Percentiles rank a stretch among this genome's conserved stretches.
Evolutionary conservation across 495 filamentous ascomycete genomes (phyloP).

Genomic region (Trichoderma gamsii): DNA sequence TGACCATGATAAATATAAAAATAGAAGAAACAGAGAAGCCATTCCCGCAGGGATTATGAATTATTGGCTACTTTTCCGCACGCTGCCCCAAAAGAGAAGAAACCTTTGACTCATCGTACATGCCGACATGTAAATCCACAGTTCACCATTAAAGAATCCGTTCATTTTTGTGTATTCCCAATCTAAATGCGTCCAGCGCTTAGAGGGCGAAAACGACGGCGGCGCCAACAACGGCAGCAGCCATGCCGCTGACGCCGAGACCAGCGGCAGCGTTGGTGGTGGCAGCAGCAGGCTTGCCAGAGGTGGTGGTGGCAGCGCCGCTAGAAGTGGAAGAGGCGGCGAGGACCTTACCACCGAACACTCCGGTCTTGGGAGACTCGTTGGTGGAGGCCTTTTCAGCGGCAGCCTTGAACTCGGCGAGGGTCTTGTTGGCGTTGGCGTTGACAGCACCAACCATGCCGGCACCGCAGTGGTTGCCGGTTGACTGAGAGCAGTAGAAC

Average conservation of each 20-base stretch:
- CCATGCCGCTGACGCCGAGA: slow-evolving; percentile 8
- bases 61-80: slow-evolving; percentile 5
- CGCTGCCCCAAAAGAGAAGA: not conserved
- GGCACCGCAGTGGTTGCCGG: slow-evolving; percentile 41
- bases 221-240: slow-evolving; percentile 4
- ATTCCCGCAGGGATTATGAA: not conserved
- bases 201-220: not conserved
- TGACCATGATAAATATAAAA: not conserved
- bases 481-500: slow-evolving; percentile 40
- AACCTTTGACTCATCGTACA: slow-evolving; percentile 8
- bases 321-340: slow-evolving; percentile 22
- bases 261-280: not conserved
- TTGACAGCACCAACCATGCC: slow-evolving; percentile 53
- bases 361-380: slow-evolving; percentile 5
- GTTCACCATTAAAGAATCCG: not conserved
- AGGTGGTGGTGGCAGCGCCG: slow-evolving; percentile 25
- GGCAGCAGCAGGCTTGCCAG: not conserved
- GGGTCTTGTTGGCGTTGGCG: slow-evolving; percentile 8
- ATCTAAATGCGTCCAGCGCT: not conserved
- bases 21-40: slow-evolving; percentile 1
- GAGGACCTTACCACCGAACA: not conserved
- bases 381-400: not conserved
- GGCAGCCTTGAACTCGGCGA: slow-evolving; percentile 11
- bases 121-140: not conserved
- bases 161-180: not conserved